Evolutionary conservation across 768 basidiomycete genomes (phyloP).

Genomic region (Tulasnella calospora): DNA sequence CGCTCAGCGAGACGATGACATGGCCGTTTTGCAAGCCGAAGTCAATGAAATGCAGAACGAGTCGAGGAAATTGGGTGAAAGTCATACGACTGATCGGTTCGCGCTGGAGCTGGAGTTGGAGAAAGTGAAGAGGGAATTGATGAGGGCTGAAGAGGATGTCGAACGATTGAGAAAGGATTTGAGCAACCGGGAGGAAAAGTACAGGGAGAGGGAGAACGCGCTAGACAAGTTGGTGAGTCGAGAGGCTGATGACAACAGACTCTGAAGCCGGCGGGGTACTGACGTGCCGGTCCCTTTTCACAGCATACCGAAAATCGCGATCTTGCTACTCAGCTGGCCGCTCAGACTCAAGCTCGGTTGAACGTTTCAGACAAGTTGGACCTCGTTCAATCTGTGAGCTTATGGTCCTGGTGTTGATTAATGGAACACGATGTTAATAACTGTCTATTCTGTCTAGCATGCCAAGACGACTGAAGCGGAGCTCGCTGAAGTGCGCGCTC

Average conservation of each 20-base stretch:
- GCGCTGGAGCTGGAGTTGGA: slow-evolving; percentile 88
- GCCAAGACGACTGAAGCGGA: slow-evolving; percentile 69
- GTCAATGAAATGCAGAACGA: slow-evolving; percentile 70
- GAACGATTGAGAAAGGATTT: slow-evolving; percentile 64
- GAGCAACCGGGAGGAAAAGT: slow-evolving; percentile 57
- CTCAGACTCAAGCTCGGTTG: slow-evolving; percentile 81
- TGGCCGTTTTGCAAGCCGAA: slow-evolving; percentile 64
- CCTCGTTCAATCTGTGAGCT: slow-evolving; percentile 46
- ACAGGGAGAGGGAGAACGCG: slow-evolving; percentile 63
- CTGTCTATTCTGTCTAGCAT: slow-evolving; percentile 33
- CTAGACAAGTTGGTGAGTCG: slow-evolving; percentile 58
- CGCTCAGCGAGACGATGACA: slow-evolving; percentile 66
- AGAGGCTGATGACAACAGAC: neutral
- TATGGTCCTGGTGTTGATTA: neutral
- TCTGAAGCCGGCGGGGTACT: neutral
- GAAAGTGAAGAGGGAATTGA: slow-evolving; percentile 75
- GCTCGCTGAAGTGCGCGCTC: slow-evolving; percentile 51
- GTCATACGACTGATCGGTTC: slow-evolving; percentile 74
- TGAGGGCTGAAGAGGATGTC: slow-evolving; percentile 74
- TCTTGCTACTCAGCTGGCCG: slow-evolving; percentile 67
- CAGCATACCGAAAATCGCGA: slow-evolving; percentile 75
- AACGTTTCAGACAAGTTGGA: slow-evolving; percentile 91
- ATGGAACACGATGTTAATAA: neutral
- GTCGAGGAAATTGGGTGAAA: slow-evolving; percentile 74
- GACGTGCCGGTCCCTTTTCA: neutral